Base-by-base conservation (phyloP, 2,329 filamentous ascomycete genomes). In the Intubia oerlemansii region DNA sequence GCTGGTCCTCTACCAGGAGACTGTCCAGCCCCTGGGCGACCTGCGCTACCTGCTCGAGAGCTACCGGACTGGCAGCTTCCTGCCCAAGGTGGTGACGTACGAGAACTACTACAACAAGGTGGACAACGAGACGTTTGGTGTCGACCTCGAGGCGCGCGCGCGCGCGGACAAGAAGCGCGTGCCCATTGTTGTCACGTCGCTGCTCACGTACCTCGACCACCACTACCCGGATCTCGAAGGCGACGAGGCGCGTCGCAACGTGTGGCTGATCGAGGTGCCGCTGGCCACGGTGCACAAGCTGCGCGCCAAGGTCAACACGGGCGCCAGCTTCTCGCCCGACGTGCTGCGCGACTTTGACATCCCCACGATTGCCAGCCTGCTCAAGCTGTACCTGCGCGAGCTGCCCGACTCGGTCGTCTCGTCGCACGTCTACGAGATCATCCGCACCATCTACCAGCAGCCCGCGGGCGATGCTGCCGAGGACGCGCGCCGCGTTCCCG, bases 101-200 rank as follows among this genome's bases (percentile, higher is more conserved):
- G 88, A 98, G 54, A 98, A 95, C 50, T 98, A 98, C 54, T 98
- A 98, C 58, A 93, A 93, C 51, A 82, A 79, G 39, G 82, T 93
- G 15, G 88, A 93, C 48, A 84, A 93, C 46, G 84, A 95, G 61
- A 92, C 81, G 1, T 98, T 95, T 46, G 88, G 90, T 39, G 82
- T 98, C 31, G 90, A 98, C 45, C 67, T 98, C n/a, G 88, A 98
- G 53, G 82, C 85, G 21, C 66, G 88, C 39, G 88, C 88, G 25
- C 66, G 85, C 39, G 84, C 81, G 29, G 88, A 98, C 50, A 76
- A 84, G 50, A 98, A 98, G 55, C 77, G 88, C 28, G 88, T 98
- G 14, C 88, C 88, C 12, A 60, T 90, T 34, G 69, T 98, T 39
- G 69, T 98, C 36, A 98, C 88, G 2, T 82, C 81, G 1, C 75